Percentiles rank a stretch among this genome's conserved stretches.
phyloP scores from a whole-genome alignment of 768 basidiomycete species.

The Suillus brevipes region DNA sequence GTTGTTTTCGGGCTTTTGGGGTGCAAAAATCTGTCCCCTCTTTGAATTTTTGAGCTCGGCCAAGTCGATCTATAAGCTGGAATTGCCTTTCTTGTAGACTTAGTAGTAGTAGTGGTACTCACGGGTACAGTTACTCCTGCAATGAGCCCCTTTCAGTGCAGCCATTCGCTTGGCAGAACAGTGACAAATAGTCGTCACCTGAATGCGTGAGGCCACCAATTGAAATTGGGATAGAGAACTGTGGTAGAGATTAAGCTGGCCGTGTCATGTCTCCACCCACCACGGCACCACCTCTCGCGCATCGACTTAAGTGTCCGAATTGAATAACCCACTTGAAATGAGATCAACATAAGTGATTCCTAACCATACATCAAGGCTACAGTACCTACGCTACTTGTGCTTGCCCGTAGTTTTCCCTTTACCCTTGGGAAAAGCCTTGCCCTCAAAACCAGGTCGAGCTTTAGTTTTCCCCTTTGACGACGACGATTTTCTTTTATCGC shows the following conservation, averaged over 20 bases:
- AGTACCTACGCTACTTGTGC: conserved; percentile 20
- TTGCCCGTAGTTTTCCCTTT: conserved; percentile 33
- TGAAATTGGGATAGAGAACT: background rate
- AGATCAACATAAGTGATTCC: background rate
- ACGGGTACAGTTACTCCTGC: background rate
- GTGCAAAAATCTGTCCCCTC: background rate
- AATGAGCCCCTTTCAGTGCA: background rate
- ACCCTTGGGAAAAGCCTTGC: conserved; percentile 70
- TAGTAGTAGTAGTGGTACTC: background rate
- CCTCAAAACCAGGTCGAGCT: conserved; percentile 85
- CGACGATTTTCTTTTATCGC: conserved; percentile 54
- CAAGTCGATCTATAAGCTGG: background rate
- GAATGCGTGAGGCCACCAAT: background rate
- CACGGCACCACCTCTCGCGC: background rate
- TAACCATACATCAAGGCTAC: background rate
- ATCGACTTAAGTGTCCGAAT: background rate
- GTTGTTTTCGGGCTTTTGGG: too few species aligned
- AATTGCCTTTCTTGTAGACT: background rate
- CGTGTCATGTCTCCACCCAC: background rate
- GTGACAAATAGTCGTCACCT: background rate
- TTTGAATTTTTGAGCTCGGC: background rate
- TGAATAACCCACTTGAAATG: background rate
- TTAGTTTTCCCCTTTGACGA: conserved; percentile 49
- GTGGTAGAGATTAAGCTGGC: background rate
- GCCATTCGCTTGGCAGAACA: background rate